Percentiles rank a stretch among this genome's conserved stretches.
These are phyloP conservation scores for Fusarium marasasianum DNA, from an alignment of 2,329 filamentous ascomycete genomes.

Conservation along the genomic window DNA sequence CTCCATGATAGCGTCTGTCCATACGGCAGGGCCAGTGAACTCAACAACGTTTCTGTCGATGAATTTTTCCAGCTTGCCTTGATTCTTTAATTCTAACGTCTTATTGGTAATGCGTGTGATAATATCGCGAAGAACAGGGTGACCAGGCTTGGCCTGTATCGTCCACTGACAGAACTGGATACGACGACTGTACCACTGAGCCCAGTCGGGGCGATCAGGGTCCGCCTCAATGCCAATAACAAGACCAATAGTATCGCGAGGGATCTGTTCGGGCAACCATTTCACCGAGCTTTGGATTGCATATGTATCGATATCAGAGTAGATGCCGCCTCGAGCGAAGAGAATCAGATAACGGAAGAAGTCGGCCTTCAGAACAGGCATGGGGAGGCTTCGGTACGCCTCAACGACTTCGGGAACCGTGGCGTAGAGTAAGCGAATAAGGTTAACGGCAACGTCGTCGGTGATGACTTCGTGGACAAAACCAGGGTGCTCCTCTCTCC, in stretches of 20 bases:
- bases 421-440: constrained; percentile 88
- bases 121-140: constrained; percentile 88
- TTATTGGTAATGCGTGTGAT: constrained; percentile 87
- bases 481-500: constrained; percentile 85
- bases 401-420: constrained; percentile 81
- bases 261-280: constrained; percentile 85
- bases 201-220: constrained; percentile 91
- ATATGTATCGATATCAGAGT: constrained; percentile 91
- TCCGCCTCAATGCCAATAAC: constrained; percentile 97
- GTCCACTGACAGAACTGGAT: constrained; percentile 99
- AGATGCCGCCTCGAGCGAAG: constrained; percentile 71
- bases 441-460: constrained; percentile 83
- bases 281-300: constrained; percentile 84
- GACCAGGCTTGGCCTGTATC: constrained; percentile 93
- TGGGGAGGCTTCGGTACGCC: constrained; percentile 76
- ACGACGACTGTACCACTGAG: constrained; percentile 92
- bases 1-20: constrained; percentile 91
- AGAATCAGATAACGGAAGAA: constrained; percentile 80
- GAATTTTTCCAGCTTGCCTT: constrained; percentile 69
- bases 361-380: constrained; percentile 81
- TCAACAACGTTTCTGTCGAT: constrained; percentile 82
- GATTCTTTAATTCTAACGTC: constrained; percentile 76
- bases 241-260: constrained; percentile 81
- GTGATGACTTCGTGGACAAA: constrained; percentile 98
- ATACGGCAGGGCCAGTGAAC: constrained; percentile 91